Evolutionary conservation across 768 basidiomycete genomes (phyloP).

Genomic region (Hericium alpestre): DNA sequence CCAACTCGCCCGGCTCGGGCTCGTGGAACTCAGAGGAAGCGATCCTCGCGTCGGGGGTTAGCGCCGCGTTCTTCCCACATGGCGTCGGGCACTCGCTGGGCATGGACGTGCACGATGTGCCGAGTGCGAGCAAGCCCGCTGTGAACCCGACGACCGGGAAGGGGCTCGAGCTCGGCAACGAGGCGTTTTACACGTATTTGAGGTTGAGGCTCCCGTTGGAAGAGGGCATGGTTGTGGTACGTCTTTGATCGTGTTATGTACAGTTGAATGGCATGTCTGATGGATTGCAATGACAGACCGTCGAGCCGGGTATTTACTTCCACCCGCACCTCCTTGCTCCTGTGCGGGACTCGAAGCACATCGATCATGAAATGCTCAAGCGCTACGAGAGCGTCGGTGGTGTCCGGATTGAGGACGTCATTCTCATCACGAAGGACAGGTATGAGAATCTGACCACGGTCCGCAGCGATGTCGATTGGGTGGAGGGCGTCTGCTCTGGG

Average conservation of each 20-base stretch:
- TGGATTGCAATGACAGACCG: constrained; percentile 41
- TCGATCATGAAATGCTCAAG: constrained; percentile 60
- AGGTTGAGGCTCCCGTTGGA: constrained; percentile 66
- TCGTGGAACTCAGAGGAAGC: constrained; percentile 54
- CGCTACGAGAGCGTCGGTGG: constrained; percentile 79
- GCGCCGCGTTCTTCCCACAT: constrained; percentile 88
- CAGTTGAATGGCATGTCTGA: not conserved
- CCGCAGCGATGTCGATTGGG: constrained; percentile 68
- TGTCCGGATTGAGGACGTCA: constrained; percentile 88
- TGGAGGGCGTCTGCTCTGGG: constrained; percentile 78
- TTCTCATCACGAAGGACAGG: constrained; percentile 64
- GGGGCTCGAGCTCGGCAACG: constrained; percentile 27
- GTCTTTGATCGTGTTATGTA: constrained; percentile 19
- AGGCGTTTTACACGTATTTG: constrained; percentile 70
- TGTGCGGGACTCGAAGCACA: constrained; percentile 48
- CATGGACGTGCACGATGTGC: constrained; percentile 90
- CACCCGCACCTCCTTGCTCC: constrained; percentile 65
- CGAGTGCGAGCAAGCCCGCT: constrained; percentile 66
- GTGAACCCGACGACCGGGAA: constrained; percentile 40
- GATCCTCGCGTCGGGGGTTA: constrained; percentile 67
- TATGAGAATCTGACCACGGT: constrained; percentile 82
- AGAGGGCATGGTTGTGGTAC: constrained; percentile 76
- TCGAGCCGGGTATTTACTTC: constrained; percentile 88
- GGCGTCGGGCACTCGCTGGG: constrained; percentile 88
- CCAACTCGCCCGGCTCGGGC: constrained; percentile 35